Evolutionary conservation across 1,284 basidiomycete genomes (phyloP), one percentile per base, ranked within the genome.

Genomic region (Moesziomyces globuligerus): DNA sequence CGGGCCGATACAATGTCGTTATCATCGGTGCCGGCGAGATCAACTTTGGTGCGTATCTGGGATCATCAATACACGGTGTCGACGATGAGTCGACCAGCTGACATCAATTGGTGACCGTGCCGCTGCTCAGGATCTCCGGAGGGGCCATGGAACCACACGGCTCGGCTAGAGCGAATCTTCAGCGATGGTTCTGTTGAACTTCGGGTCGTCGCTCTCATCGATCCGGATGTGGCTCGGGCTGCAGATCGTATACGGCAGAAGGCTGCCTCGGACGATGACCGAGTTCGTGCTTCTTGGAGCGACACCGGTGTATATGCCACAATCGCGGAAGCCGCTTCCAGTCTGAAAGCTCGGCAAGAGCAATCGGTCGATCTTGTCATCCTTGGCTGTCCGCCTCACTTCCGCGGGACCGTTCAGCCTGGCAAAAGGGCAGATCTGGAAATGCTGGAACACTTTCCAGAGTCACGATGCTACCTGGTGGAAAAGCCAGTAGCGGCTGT

Each of bases 401-500:
- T 74, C 21, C 26, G 72, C 11, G 72, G 72, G 4, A 58, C 58
- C 0, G 17, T 38, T 6, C 23, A 42, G 15, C 25, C 36, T 2
- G 62, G 62, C 13, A 68, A 54, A 23, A 45, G 60, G 28, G 46
- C 45, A 13, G 72, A 74, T 24, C 6, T 68, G 11, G 48, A 52
- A 21, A 29, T 71, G 32, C 44, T 68, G 5, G 20, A 52, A 17
- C 20, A 24, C 24, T 66, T 72, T 7, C 60, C 74, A 8, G 28
- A 52, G 21, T 56, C 65, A 15, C 36, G 50, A 23, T 52, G 39
- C 1, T 65, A 62, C 43, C 60, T 81, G 15, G 66, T 80, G 20
- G 79, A 81, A 60, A 81, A 81, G 64, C 79, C 79, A 7, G 57
- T 81, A 21, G 62, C 71, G 1, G 77, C 79, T 7, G 18, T 48